phyloP scores from a whole-genome alignment of 768 basidiomycete genomes.

The Crepidotus variabilis region DNA sequence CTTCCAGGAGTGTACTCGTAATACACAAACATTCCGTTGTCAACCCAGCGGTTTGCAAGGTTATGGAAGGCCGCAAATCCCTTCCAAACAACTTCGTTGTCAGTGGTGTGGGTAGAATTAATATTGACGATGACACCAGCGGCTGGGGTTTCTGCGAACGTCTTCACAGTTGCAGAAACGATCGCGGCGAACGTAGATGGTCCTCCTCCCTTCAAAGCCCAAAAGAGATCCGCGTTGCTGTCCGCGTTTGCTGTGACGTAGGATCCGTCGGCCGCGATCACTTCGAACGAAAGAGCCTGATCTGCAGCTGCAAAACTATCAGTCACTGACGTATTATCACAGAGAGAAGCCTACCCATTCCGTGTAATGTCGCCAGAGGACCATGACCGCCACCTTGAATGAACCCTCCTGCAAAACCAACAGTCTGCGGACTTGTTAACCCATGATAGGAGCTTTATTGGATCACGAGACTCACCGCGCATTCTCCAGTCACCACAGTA shows the following conservation, averaged over 20 bases:
- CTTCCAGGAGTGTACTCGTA: background rate
- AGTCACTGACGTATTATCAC: background rate
- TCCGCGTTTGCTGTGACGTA: slow-evolving; percentile 25
- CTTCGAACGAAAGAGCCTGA: slow-evolving; percentile 29
- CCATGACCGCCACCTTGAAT: too few relatives aligned
- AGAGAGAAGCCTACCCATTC: slow-evolving; percentile 5
- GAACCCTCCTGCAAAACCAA: slow-evolving; percentile 36
- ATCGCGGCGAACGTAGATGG: slow-evolving; percentile 12
- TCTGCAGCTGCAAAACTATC: slow-evolving; percentile 10
- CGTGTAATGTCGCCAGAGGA: slow-evolving; percentile 13
- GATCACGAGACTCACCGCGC: background rate
- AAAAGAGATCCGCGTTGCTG: too few relatives aligned
- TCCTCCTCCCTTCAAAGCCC: slow-evolving; percentile 29
- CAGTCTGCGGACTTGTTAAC: slow-evolving; percentile 17
- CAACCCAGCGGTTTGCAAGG: slow-evolving; percentile 9
- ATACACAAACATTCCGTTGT: too few relatives aligned
- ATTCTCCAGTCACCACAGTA: slow-evolving; percentile 1
- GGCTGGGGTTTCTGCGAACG: slow-evolving; percentile 11
- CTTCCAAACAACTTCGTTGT: slow-evolving; percentile 11
- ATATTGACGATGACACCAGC: slow-evolving; percentile 8
- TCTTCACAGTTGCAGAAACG: slow-evolving; percentile 18
- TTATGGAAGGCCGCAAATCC: slow-evolving; percentile 8
- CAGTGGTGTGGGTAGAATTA: slow-evolving; percentile 8
- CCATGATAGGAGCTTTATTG: background rate
- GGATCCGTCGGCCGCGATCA: slow-evolving; percentile 37